These are phyloP conservation scores for Oldenlandia corymbosa DNA, from an alignment of 257 asterid genomes.

Conservation along the genomic window DNA sequence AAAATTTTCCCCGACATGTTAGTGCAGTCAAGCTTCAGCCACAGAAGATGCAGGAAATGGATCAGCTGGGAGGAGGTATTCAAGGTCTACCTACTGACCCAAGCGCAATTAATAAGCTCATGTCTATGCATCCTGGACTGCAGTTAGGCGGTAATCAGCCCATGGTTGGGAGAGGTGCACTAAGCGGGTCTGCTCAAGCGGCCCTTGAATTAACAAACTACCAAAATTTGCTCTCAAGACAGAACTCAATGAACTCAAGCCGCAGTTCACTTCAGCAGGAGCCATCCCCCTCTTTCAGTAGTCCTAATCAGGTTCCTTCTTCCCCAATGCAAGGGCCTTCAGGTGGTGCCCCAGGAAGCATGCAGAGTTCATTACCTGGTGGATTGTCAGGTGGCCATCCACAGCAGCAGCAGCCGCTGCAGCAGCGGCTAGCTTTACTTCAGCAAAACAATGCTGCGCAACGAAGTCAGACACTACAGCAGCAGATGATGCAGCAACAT, in stretches of 20 bases:
- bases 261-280: conserved; percentile 44
- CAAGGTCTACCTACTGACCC: conserved; percentile 54
- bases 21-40: conserved; percentile 40
- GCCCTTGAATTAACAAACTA: conserved; percentile 60
- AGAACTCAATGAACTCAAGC: conserved; percentile 61
- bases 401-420: conserved; percentile 18
- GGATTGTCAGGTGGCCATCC: conserved; percentile 32
- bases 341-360: conserved; percentile 30
- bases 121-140: conserved; percentile 56
- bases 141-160: conserved; percentile 50
- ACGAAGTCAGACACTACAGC: conserved; percentile 58
- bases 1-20: conserved; percentile 51
- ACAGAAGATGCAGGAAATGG: conserved; percentile 49
- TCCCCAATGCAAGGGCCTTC: conserved; percentile 42
- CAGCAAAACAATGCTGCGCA: conserved; percentile 40
- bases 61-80: conserved; percentile 49
- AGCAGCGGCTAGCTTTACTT: conserved; percentile 31
- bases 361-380: conserved; percentile 31
- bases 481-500: conserved; percentile 69
- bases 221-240: conserved; percentile 70
- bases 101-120: conserved; percentile 46
- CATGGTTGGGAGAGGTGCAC: conserved; percentile 44
- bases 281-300: conserved; percentile 44
- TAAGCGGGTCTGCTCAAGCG: conserved; percentile 68
- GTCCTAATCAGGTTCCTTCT: conserved; percentile 34